Base-by-base conservation (phyloP, 768 basidiomycete species). In the Astraeus odoratus region DNA sequence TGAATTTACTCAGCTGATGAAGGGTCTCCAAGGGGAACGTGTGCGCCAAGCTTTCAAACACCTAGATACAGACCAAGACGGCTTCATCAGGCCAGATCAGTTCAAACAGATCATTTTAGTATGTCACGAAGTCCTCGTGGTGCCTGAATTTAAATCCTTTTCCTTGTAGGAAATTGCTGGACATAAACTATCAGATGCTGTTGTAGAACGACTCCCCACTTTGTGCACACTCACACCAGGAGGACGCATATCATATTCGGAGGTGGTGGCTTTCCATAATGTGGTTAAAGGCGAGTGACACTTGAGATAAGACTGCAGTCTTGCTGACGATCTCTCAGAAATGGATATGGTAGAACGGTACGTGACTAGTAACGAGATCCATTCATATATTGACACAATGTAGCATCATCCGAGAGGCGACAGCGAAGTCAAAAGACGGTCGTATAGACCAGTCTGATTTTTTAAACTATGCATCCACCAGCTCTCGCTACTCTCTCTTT, bases 1-100 rank as follows among this genome's bases (percentile, higher is more conserved):
- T 61, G 94, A 98, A 66, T 98, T 98, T 68, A 96, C 93, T 24
- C 94, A 97, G 68, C 70, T 98, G 48, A 96, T 99, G 91, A 98
- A 97, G 67, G 95, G 93, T 34, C 77, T 97, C 45, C 96, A 97
- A 69, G 96, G 94, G 58, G 96, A 99, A 67, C 83, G 96, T 25
- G 73, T 99, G 44, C 86, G 96, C 49, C 96, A 99, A 68, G 86
- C 93, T 20, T 99, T 98, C 74, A 86, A 81, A 68, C 80, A 83
- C 66, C 75, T 98, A 60, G 95, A 98, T 66, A 69, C 73, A 39
- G 86, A 95, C 59, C 80, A 86, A 59, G 89, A 95, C 59, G 96
- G 96, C 36, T 91, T 95, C 68, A 97, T 99, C 66, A 74, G 71
- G 52, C 88, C 94, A 15, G 88, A 91, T 42, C 83, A 97, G 59